Percentiles rank a stretch among this genome's conserved stretches.
phyloP scores from a whole-genome alignment of 768 basidiomycete genomes.

The Myochromella boudieri region DNA sequence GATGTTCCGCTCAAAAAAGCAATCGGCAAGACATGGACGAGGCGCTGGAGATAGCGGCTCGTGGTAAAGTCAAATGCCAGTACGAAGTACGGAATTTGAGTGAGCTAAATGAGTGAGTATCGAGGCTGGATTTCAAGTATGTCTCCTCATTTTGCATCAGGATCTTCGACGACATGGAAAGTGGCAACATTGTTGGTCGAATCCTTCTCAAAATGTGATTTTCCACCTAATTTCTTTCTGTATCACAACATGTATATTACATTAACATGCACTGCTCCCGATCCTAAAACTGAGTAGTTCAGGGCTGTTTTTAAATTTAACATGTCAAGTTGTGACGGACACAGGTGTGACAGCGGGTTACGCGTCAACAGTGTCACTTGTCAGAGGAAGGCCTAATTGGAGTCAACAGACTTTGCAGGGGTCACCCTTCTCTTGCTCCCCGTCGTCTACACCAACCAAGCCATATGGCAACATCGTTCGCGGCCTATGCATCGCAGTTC shows the following conservation, averaged over 20 bases:
- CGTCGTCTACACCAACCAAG: slow-evolving; percentile 18
- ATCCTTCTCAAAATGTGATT: slow-evolving; percentile 19
- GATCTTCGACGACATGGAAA: slow-evolving; percentile 26
- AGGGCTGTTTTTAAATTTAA: neutral
- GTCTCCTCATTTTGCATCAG: slow-evolving; percentile 10
- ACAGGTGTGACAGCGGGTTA: slow-evolving; percentile 11
- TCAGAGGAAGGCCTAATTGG: slow-evolving; percentile 16
- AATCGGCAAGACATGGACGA: slow-evolving; percentile 81
- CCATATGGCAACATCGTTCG: slow-evolving; percentile 67
- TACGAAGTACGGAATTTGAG: slow-evolving; percentile 45
- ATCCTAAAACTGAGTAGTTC: neutral
- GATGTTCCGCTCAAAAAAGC: slow-evolving; percentile 30
- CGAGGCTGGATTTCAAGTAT: neutral
- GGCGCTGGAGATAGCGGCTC: slow-evolving; percentile 68
- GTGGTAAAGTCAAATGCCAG: slow-evolving; percentile 65
- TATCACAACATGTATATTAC: neutral
- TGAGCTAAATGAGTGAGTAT: slow-evolving; percentile 50
- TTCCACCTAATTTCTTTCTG: neutral
- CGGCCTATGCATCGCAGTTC: slow-evolving; percentile 82
- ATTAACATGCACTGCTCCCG: neutral
- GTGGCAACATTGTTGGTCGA: slow-evolving; percentile 32
- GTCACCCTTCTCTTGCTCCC: slow-evolving; percentile 8
- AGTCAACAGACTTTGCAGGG: slow-evolving; percentile 18
- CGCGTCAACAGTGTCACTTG: no score
- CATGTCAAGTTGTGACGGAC: slow-evolving; percentile 10